Evolutionary conservation across 192 early-diverging fungal species (phyloP), one percentile per base, ranked within the genome.

Genomic region (Dissophora ornata): DNA sequence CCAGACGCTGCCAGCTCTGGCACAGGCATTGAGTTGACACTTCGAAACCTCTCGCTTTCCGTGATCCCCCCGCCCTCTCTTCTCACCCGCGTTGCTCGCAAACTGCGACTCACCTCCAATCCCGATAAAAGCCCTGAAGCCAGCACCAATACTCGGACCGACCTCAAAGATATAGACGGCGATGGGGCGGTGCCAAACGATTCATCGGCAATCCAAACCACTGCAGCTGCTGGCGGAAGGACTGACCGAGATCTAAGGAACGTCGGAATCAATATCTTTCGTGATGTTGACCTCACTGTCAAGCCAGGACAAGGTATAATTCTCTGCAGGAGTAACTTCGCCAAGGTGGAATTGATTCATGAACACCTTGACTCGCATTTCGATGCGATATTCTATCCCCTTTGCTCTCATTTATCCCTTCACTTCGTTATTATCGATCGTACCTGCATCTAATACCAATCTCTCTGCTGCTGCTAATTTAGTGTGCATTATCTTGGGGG

Each of bases 401-500:
- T 28, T 7, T 29, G 11, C 42, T 10, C 34, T 6, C 34, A 16
- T 26, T 38, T 18, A 24, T 22, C n/a, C 19, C 7, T 36, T 19
- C 29, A 16, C 33, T 62, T 50, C n/a, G n/a, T n/a, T n/a, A n/a
- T n/a, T n/a, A n/a, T n/a, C n/a, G n/a, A n/a, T n/a, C n/a, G n/a
- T n/a, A n/a, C n/a, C n/a, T n/a, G n/a, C n/a, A n/a, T n/a, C n/a
- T n/a, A n/a, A n/a, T n/a, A n/a, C n/a, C n/a, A n/a, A n/a, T n/a
- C n/a, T n/a, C n/a, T n/a, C n/a, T n/a, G n/a, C n/a, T n/a, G n/a
- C n/a, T n/a, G n/a, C n/a, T n/a, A n/a, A n/a, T n/a, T n/a, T n/a
- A 68, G 81, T 92, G 46, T 91, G 92, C 53, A 91, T 90, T 15
- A 90, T 96, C 49, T 93, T 94, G 59, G 94, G 93, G 1, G 91